phyloP scores from a whole-genome alignment of 2,329 filamentous ascomycete genomes.

The Arthroderma sp. region DNA sequence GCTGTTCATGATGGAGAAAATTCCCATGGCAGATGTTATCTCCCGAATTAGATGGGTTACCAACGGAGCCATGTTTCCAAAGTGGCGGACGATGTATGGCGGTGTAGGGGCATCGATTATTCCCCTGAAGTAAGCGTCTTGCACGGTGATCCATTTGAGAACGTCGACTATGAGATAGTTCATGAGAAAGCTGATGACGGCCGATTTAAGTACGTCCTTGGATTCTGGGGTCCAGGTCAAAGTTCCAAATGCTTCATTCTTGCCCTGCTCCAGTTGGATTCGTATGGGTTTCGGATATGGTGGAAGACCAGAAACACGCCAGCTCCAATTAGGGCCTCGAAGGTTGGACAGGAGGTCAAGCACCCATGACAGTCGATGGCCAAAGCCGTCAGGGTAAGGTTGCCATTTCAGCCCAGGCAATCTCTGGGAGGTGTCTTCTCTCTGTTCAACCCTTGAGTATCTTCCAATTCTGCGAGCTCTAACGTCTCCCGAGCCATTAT shows the following conservation, averaged over 20 bases:
- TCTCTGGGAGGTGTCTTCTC: conserved; percentile 4
- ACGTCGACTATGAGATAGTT: conserved; percentile 58
- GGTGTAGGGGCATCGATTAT: conserved; percentile 37
- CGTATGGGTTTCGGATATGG: conserved; percentile 19
- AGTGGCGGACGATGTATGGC: conserved; percentile 28
- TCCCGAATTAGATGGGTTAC: conserved; percentile 45
- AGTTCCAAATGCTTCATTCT: conserved; percentile 3
- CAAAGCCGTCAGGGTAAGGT: conserved; percentile 36
- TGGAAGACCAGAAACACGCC: conserved; percentile 37
- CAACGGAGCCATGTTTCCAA: conserved; percentile 28
- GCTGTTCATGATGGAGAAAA: conserved; percentile 48
- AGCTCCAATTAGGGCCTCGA: conserved; percentile 48
- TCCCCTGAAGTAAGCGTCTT: conserved; percentile 65
- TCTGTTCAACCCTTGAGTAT: not conserved
- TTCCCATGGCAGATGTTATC: conserved; percentile 39
- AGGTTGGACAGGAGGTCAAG: conserved; percentile 45
- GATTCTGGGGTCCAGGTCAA: not conserved
- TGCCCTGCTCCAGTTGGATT: conserved; percentile 12
- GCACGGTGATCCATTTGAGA: conserved; percentile 53
- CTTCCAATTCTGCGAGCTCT: not conserved
- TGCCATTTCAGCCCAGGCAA: conserved; percentile 37
- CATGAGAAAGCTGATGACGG: conserved; percentile 38
- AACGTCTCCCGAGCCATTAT: not conserved
- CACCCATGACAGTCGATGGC: conserved; percentile 45
- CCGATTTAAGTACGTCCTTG: conserved; percentile 25